phyloP scores from a whole-genome alignment of 1,284 basidiomycete genomes.

The Tilletia walkeri region DNA sequence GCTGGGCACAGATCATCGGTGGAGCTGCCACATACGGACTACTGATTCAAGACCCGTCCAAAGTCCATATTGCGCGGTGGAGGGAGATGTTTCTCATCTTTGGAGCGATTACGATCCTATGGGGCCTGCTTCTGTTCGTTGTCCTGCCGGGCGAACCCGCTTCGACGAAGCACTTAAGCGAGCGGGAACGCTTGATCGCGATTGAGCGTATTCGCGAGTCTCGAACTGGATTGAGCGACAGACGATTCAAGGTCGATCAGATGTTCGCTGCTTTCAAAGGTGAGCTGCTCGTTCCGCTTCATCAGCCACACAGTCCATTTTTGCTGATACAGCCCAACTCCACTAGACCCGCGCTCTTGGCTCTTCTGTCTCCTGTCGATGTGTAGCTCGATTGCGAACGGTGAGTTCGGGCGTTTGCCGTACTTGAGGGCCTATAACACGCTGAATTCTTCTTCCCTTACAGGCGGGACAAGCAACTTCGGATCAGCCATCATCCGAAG shows the following conservation, averaged over 20 bases:
- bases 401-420: neutral
- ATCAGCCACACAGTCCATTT: too few relatives aligned
- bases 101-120: conserved; percentile 37
- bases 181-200: conserved; percentile 62
- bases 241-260: conserved; percentile 62
- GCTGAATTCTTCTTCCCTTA: conserved; percentile 26
- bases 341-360: too few relatives aligned
- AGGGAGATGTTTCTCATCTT: conserved; percentile 48
- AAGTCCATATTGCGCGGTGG: conserved; percentile 29
- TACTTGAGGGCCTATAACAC: too few relatives aligned
- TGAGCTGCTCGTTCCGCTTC: too few relatives aligned
- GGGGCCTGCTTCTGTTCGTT: conserved; percentile 27
- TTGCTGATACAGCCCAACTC: too few relatives aligned
- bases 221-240: conserved; percentile 63
- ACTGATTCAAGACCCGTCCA: conserved; percentile 29
- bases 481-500: conserved; percentile 48
- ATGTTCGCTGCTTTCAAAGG: conserved; percentile 59
- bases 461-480: conserved; percentile 45
- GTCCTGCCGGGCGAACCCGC: conserved; percentile 38
- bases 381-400: neutral
- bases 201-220: conserved; percentile 64
- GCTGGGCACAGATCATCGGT: conserved; percentile 46
- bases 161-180: conserved; percentile 52
- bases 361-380: conserved; percentile 21
- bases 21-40: conserved; percentile 43